Evolutionary conservation across 768 basidiomycete genomes (phyloP).

Genomic region (Tephrocybe sp.): DNA sequence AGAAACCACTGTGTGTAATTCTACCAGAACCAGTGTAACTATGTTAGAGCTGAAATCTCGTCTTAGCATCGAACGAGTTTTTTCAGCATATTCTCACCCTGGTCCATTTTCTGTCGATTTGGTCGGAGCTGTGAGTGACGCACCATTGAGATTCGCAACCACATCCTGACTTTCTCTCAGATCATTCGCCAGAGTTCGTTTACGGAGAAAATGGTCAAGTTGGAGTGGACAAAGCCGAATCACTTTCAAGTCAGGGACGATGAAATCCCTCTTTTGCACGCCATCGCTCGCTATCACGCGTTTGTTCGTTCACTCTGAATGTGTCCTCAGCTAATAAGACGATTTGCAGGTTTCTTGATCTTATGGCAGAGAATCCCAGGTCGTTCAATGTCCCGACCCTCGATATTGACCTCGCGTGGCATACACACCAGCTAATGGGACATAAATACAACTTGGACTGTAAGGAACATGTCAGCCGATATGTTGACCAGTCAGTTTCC

Average conservation of each 20-base stretch:
- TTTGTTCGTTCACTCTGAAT: constrained; percentile 17
- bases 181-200: constrained; percentile 58
- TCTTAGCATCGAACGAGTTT: constrained; percentile 36
- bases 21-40: too few relatives aligned
- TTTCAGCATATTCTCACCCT: constrained; percentile 50
- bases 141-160: background rate
- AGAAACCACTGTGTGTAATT: constrained; percentile 10
- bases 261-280: constrained; percentile 42
- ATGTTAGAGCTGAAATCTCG: background rate
- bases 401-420: constrained; percentile 78
- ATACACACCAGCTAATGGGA: constrained; percentile 64
- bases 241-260: constrained; percentile 36
- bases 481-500: constrained; percentile 54
- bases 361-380: constrained; percentile 41
- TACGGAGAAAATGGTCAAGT: constrained; percentile 45
- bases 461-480: constrained; percentile 36
- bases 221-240: constrained; percentile 47
- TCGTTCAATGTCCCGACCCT: constrained; percentile 57
- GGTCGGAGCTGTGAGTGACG: constrained; percentile 46
- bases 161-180: constrained; percentile 22
- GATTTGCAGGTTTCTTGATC: constrained; percentile 49
- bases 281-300: constrained; percentile 59
- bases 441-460: constrained; percentile 44
- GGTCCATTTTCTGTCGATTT: constrained; percentile 56
- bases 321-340: background rate